Conservation (phyloP, 768 basidiomycete genomes). For the Russula abietina region DNA sequence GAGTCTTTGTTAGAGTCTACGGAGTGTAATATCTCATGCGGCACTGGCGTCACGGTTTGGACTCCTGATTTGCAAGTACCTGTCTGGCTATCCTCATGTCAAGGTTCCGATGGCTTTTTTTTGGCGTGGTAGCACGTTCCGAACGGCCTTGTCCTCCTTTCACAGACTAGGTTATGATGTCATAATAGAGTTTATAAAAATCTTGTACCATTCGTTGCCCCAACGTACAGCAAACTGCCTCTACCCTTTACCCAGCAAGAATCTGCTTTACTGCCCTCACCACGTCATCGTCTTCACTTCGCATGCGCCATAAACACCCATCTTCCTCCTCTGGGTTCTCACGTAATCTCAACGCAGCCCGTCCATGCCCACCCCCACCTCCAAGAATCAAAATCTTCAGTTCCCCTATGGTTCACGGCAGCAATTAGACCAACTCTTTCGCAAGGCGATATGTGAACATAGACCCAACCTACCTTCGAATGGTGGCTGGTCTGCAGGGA, state of each 20-base stretch:
- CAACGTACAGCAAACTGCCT: background rate
- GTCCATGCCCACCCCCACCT: conserved; percentile 15
- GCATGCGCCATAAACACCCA: conserved; percentile 66
- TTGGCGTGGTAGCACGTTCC: background rate
- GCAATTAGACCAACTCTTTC: background rate
- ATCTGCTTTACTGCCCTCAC: conserved; percentile 41
- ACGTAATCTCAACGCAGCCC: conserved; percentile 49
- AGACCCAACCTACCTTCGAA: conserved; percentile 47
- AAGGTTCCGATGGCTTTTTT: background rate
- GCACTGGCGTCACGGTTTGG: background rate
- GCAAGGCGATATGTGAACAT: background rate
- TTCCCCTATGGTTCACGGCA: conserved; percentile 44
- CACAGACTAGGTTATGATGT: background rate
- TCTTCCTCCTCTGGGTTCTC: conserved; percentile 53
- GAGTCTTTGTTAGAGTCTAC: background rate
- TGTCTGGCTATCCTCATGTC: no score
- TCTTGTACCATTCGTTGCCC: background rate
- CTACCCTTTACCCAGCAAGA: conserved; percentile 29
- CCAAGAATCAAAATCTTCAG: conserved; percentile 49
- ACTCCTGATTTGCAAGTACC: background rate
- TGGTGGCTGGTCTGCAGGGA: conserved; percentile 48
- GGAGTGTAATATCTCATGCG: background rate
- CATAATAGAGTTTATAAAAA: background rate
- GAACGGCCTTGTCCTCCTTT: background rate
- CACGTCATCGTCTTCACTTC: conserved; percentile 44